phyloP scores from a whole-genome alignment of 2,329 filamentous ascomycete genomes.

The Cytospora mali region DNA sequence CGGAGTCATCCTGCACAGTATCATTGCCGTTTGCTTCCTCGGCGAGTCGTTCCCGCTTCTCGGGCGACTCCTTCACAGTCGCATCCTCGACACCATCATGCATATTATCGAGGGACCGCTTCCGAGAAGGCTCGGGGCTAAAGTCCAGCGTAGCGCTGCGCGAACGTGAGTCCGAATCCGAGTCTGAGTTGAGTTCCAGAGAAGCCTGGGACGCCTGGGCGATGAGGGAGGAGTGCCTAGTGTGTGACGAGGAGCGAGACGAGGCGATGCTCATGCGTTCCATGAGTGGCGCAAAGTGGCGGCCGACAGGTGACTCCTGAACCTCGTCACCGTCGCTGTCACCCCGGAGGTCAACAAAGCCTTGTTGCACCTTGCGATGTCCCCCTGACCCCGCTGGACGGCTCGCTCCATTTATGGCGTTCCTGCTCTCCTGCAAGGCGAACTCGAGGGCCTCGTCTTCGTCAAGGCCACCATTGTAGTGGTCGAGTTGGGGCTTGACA shows the following conservation, averaged over 20 bases:
- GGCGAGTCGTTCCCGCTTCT: constrained; percentile 2
- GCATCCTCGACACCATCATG: constrained; percentile 1
- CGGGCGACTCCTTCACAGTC: background rate
- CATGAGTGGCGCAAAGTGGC: background rate
- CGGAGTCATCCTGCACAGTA: no score
- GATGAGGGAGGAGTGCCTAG: background rate
- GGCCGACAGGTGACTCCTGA: background rate
- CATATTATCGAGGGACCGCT: constrained; percentile 7
- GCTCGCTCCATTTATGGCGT: background rate
- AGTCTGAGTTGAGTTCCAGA: no score
- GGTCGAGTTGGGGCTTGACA: background rate
- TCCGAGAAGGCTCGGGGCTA: background rate
- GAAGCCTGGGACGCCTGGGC: background rate
- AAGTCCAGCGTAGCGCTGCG: constrained; percentile 2
- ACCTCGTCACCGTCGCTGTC: background rate
- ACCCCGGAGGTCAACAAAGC: background rate
- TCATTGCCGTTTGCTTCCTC: background rate
- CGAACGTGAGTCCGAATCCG: background rate
- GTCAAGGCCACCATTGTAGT: constrained; percentile 43
- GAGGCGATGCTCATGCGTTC: constrained; percentile 12
- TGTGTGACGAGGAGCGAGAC: background rate
- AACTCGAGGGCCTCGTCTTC: constrained; percentile 42
- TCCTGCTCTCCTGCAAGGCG: constrained; percentile 9
- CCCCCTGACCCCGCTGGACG: background rate
- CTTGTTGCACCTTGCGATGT: background rate